Evolutionary conservation across 805 yeast genomes (phyloP).

Genomic region (Blastobotrys muscicola): DNA sequence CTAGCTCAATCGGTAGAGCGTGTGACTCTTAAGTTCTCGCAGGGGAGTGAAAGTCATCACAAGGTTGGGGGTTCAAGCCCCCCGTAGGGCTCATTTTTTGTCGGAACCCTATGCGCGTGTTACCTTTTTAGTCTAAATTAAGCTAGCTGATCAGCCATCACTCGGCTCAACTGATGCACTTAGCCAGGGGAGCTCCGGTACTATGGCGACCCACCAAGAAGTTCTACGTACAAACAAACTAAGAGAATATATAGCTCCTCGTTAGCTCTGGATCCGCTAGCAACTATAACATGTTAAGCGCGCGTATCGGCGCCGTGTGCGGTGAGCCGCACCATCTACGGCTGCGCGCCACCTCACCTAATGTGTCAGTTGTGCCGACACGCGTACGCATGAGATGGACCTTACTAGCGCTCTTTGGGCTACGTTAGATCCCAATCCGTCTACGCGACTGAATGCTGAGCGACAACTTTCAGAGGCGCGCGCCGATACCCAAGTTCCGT

Average conservation of each 20-base stretch:
- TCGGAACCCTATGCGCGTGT: background rate
- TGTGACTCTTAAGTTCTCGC: conserved; percentile 1
- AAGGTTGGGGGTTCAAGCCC: conserved; percentile 4
- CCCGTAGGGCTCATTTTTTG: conserved; percentile 1
- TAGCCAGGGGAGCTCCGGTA: too few relatives aligned
- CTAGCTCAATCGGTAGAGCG: conserved; percentile 4
- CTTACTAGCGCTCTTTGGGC: conserved; percentile 20
- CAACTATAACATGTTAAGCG: too few relatives aligned
- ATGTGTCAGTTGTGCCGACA: too few relatives aligned
- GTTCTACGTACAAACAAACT: too few relatives aligned
- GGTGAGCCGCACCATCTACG: background rate
- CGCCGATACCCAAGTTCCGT: conserved; percentile 55
- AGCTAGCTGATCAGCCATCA: too few relatives aligned
- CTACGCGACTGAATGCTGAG: conserved; percentile 60
- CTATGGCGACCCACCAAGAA: too few relatives aligned
- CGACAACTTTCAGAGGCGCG: conserved; percentile 45
- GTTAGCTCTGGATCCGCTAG: too few relatives aligned
- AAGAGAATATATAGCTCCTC: too few relatives aligned
- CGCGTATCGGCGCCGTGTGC: background rate
- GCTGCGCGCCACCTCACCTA: background rate
- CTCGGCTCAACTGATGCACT: too few relatives aligned
- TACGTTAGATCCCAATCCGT: conserved; percentile 58
- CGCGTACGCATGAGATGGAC: conserved; percentile 2
- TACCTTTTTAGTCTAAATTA: background rate
- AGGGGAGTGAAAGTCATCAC: conserved; percentile 1